Evolutionary conservation across 805 yeast genomes (phyloP).

Genomic region (Starmerella bombi): DNA sequence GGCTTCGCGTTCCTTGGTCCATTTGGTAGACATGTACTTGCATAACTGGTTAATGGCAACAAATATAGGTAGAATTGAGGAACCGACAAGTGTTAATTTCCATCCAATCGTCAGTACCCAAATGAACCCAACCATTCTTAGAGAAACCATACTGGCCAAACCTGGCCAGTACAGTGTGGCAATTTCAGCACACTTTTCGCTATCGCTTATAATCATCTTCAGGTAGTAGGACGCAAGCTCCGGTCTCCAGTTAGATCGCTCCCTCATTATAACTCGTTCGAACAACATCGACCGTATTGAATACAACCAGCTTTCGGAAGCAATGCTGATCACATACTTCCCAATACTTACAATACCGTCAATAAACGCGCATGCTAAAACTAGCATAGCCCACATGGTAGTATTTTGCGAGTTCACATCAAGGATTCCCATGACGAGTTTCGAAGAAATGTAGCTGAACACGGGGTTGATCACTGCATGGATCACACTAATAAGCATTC

Average conservation of each 20-base stretch:
- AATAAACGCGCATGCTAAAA: slow-evolving; percentile 45
- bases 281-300: slow-evolving; percentile 40
- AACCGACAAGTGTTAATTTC: slow-evolving; percentile 73
- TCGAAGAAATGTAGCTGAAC: slow-evolving; percentile 66
- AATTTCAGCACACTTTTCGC: slow-evolving; percentile 59
- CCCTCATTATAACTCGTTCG: slow-evolving; percentile 30
- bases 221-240: slow-evolving; percentile 39
- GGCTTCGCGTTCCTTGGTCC: slow-evolving; percentile 15
- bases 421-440: slow-evolving; percentile 50
- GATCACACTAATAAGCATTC: slow-evolving; percentile 39
- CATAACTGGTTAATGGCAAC: slow-evolving; percentile 39
- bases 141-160: slow-evolving; percentile 38
- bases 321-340: slow-evolving; percentile 39
- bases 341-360: slow-evolving; percentile 55
- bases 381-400: slow-evolving; percentile 54
- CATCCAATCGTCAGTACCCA: slow-evolving; percentile 79
- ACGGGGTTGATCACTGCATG: slow-evolving; percentile 61
- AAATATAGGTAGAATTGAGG: slow-evolving; percentile 60
- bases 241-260: slow-evolving; percentile 35
- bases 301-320: slow-evolving; percentile 58
- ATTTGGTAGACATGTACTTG: slow-evolving; percentile 29
- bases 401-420: slow-evolving; percentile 27
- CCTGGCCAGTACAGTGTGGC: slow-evolving; percentile 50
- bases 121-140: slow-evolving; percentile 46
- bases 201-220: slow-evolving; percentile 64